Evolutionary conservation across 75 land plant species (phyloP), one percentile per base, ranked within the genome.

Genomic region (Picea glauca): DNA sequence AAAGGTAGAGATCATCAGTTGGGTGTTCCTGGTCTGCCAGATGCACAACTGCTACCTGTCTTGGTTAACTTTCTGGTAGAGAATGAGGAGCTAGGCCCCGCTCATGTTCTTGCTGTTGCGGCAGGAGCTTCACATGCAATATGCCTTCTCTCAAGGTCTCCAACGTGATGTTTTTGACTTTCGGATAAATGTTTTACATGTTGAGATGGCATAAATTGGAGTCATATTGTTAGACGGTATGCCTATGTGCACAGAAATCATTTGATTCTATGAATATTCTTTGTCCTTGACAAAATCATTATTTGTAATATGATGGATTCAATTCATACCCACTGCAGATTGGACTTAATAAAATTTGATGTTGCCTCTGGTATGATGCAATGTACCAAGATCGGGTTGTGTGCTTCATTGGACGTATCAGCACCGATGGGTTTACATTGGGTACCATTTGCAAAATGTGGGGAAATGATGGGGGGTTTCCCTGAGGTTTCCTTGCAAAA

Each of bases 11-110:
- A 95, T 74, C 84, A 84, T 78, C 98, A 95, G 78, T 82, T 95
- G 20, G 98, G 98, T 3, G 83, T 93, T 77, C 96, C 98, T 61
- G 96, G 96, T 59, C 87, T 95, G 58, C 90, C 88, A 40, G 98
- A 93, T 75, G 18, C 79, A 14, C 91, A 95, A 72, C 77, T 80
- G 31, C 26, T 65, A 43, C 98, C 98, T 9, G 80, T 87, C 15
- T 83, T 85, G 79, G 96, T 95, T 15, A 82, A 87, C 14, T 93
- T 93, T 82, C 85, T 90, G 0, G 54, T 80, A 70, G 93, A 89
- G n/a, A 85, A 87, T 60, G 94, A 91, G 65, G 84, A 76, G 18
- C 77, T 84, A 57, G 87, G 86, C 23, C 65, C 81, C 4, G 84
- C 91, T 26, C 83, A 84, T 60, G 95, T 93, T 61, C 61, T 91